Evolutionary conservation across 2,329 filamentous ascomycete genomes (phyloP), one percentile per base, ranked within the genome.

Genomic region (Leptographium procerum): DNA sequence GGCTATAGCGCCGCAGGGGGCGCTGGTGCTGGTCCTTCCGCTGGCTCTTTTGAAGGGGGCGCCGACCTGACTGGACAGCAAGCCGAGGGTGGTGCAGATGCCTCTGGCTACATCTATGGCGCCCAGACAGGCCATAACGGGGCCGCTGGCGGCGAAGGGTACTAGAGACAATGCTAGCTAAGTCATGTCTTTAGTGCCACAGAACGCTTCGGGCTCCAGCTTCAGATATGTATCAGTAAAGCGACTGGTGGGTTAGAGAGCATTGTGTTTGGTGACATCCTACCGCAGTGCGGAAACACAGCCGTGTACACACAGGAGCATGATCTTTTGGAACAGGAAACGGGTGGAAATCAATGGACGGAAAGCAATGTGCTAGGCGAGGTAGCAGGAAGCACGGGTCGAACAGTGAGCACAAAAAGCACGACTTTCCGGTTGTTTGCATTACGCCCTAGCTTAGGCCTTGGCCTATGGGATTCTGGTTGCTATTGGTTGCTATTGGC

Each of bases 111-210:
- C 66, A 75, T 83, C 66, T 84, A 83, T 65, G 70, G 70, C 33
- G 71, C 73, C n/a, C 78, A 82, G 64, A 67, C 74, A 40, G 77
- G 77, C 31, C 82, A 85, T 64, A 85, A 85, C 66, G 83, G 82
- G 43, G 73, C 80, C n/a, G 70, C 73, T 28, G 69, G 74, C 51
- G 74, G 72, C 52, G 81, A 83, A 34, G 74, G 74, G 53, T 84
- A 81, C 67, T 81, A 75, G 43, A 10, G n/a, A 0, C 19, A 22
- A 24, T 22, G 28, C 47, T 40, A 34, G 11, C 16, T 52, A 22
- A 22, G 26, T 34, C 36, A 50, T 52, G 47, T 36, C n/a, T 50
- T 58, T 19, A 34, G 58, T 58, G 57, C 10, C 45, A 59, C 52
- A 53, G 24, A 33, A 6, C 3, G 31, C 13, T 52, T 36, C 5